phyloP scores from a whole-genome alignment of 2,329 filamentous ascomycete genomes.

The Diaporthe citrichinensis region DNA sequence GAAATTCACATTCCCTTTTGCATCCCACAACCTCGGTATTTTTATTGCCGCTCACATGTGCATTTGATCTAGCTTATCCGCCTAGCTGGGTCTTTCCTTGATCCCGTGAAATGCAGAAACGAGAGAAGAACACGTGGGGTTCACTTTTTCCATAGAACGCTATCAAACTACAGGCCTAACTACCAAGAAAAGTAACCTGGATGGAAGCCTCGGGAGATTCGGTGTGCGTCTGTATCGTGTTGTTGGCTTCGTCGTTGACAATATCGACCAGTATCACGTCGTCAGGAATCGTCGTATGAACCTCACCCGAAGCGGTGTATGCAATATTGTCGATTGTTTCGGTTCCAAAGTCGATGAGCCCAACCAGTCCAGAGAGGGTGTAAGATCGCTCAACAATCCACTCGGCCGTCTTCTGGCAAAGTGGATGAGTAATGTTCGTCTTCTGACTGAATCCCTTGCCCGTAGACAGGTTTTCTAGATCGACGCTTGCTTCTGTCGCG shows the following conservation, averaged over 20 bases:
- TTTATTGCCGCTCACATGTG: too few relatives aligned
- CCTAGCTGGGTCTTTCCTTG: too few relatives aligned
- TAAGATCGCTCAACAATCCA: background rate
- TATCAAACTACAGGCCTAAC: background rate
- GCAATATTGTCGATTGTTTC: background rate
- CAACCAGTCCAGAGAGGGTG: background rate
- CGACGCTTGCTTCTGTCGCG: background rate
- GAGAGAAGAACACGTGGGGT: too few relatives aligned
- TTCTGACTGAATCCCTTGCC: background rate
- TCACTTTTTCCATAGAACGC: too few relatives aligned
- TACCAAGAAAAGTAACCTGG: background rate
- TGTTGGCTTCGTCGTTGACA: background rate
- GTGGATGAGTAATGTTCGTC: background rate
- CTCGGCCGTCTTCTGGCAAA: background rate
- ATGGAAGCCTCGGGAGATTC: too few relatives aligned
- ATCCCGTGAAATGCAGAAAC: too few relatives aligned
- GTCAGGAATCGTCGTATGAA: background rate
- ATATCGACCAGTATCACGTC: background rate
- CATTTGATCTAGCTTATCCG: too few relatives aligned
- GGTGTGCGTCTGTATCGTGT: background rate
- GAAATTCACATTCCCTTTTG: too few relatives aligned
- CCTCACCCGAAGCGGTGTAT: background rate
- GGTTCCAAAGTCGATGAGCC: background rate
- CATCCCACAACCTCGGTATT: too few relatives aligned
- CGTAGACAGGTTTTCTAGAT: background rate